phyloP scores from a whole-genome alignment of 352 stramenopile genomes.

The Globisporangium cystogenes region DNA sequence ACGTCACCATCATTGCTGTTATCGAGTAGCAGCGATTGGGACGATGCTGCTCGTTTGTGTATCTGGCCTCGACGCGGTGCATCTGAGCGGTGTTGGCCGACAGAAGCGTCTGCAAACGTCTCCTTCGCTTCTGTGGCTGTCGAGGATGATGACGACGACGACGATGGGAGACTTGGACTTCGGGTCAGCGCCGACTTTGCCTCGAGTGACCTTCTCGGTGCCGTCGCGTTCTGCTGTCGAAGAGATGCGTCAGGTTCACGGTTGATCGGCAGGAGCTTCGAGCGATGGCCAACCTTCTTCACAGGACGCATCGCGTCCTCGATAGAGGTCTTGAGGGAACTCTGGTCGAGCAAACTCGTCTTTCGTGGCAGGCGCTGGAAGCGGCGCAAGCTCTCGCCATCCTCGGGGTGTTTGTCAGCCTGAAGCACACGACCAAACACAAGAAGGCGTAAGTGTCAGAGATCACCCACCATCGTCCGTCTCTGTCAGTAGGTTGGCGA shows the following conservation, averaged over 20 bases:
- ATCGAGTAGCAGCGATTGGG: slow-evolving; percentile 1
- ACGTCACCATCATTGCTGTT: slow-evolving; percentile 48
- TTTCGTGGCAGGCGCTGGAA: slow-evolving; percentile 1
- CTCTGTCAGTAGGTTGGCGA: not conserved
- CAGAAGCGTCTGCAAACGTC: not conserved
- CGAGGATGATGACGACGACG: not conserved
- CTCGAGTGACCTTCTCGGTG: slow-evolving; percentile 11
- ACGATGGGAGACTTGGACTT: slow-evolving; percentile 16
- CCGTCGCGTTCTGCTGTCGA: not conserved
- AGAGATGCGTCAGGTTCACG: not conserved
- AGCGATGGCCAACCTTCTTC: slow-evolving; percentile 10
- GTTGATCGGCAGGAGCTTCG: not conserved
- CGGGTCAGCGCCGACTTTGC: slow-evolving; percentile 19
- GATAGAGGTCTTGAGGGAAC: not conserved
- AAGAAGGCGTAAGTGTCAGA: not conserved
- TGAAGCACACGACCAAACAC: slow-evolving; percentile 1
- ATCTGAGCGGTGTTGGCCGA: not conserved
- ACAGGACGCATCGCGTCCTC: slow-evolving; percentile 30
- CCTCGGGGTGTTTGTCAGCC: slow-evolving; percentile 20
- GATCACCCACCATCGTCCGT: not conserved
- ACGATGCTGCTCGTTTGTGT: not conserved
- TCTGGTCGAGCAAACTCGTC: slow-evolving; percentile 1
- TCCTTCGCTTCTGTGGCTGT: not conserved
- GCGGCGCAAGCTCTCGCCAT: not conserved
- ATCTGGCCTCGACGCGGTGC: not conserved